Base-by-base conservation (phyloP, 2,329 filamentous ascomycete species). In the Trichothecium sympodiale region DNA sequence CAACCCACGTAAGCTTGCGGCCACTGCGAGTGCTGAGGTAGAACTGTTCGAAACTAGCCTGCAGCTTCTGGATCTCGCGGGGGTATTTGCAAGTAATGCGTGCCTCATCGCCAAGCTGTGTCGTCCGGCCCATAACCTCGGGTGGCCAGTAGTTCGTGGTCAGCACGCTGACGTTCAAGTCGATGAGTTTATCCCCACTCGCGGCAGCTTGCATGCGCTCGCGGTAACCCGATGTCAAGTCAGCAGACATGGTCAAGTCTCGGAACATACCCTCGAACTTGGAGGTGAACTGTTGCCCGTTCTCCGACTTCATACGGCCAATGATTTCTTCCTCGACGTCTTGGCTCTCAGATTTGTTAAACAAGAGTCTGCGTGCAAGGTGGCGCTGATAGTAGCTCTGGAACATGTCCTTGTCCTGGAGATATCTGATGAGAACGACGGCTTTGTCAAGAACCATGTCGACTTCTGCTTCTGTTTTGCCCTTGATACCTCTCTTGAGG, bases 331-430 rank as follows among this genome's bases (percentile, higher is more conserved):
- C 88, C 60, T 98, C 91, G 1, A 87, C 85, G 50, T 95, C 89
- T 44, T 85, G 80, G 53, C 84, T 94, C 46, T 93, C 80, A 0
- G 86, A 89, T 49, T 91, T 93, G 53, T 81, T 84, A 61, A 91
- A 84, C 14, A 98, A 67, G 29, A 98, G 64, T 35, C 91, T 78
- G 40, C 85, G 81, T 31, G 85, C 89, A 17, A 98, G 71, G 59
- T 98, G 91, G 55, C 94, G 94, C 65, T 96, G 94, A 65, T 98
- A 96, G 58, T 98, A 98, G 4, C 83, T 77, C 62, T 98, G 89
- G 50, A 98, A 95, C 46, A 94, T 69, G 54, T 98, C 91, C 60
- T 89, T 91, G 51, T 96, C 89, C 37, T 80, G 76, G 27, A 98
- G 74, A 47, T 94, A 95, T 31, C 87, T 79, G 35, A 98, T 72